Evolutionary conservation across 169 alveolate species (phyloP).

Genomic region (Plasmodium blacklocki): DNA sequence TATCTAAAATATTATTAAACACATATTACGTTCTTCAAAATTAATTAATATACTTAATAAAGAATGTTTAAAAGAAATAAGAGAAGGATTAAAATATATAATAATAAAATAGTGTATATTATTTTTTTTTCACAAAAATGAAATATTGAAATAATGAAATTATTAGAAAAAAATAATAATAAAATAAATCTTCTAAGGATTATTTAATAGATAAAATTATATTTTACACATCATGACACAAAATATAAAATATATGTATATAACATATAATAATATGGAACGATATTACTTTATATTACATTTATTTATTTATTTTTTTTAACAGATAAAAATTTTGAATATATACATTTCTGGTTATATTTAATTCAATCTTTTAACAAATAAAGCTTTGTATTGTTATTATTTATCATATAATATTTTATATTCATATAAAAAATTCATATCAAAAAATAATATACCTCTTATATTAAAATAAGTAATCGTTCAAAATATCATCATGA

Average conservation of each 20-base stretch:
- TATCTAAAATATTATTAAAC: conserved; percentile 32
- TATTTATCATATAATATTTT: conserved; percentile 24
- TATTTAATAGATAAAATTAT: conserved; percentile 34
- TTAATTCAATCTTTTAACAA: conserved; percentile 74
- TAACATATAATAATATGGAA: conserved; percentile 35
- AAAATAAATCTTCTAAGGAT: conserved; percentile 10
- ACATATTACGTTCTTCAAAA: conserved; percentile 18
- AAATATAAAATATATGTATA: conserved; percentile 31
- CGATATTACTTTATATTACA: conserved; percentile 42
- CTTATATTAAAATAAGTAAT: conserved; percentile 16
- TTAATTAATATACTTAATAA: conserved; percentile 30
- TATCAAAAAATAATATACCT: conserved; percentile 11
- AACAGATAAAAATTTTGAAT: conserved; percentile 12
- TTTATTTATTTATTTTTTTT: neutral
- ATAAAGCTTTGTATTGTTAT: conserved; percentile 50
- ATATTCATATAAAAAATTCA: conserved; percentile 17
- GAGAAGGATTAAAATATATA: conserved; percentile 32
- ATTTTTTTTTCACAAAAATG: neutral
- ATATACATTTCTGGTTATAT: conserved; percentile 51
- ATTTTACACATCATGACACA: conserved; percentile 16
- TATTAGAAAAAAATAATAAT: conserved; percentile 19
- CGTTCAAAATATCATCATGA: conserved; percentile 26
- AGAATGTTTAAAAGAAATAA: conserved; percentile 58
- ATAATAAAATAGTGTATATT: conserved; percentile 33
- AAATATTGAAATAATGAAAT: conserved; percentile 14